Evolutionary conservation across 768 basidiomycete species (phyloP), one percentile per base, ranked within the genome.

Genomic region (Suillus spraguei): DNA sequence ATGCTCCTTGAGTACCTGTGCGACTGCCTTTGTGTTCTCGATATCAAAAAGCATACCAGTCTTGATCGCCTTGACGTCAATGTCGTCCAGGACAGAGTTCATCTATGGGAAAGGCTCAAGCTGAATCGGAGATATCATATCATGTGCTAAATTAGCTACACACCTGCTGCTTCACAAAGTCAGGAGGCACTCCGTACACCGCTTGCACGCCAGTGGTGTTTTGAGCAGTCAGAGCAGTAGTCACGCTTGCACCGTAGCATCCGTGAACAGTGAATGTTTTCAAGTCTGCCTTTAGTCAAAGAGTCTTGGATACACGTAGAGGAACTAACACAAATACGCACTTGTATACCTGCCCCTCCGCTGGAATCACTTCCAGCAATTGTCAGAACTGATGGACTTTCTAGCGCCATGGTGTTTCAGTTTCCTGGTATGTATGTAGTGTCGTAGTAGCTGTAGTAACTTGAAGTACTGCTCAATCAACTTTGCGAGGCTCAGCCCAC

Each of bases 261-360:
- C 81, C 82, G 35, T 88, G 83, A 0, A 92, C 88, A 5, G 91
- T 87, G 67, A 95, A 90, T 1, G 94, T 90, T 75, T 91, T 94
- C 35, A 97, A 79, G 74, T 97, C 95, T 10, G 93, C 95, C 90
- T 95, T 67, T 6, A 32, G 20, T 39, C 63, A 55, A 38, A 13
- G 44, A 41, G 52, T 59, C 42, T 32, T 58, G 41, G 8, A 49
- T 28, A 22, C 41, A 33, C 22, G 11, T 46, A 47, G 47, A 17
- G 32, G 54, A n/a, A 54, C 22, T 56, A 55, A 38, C 17, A 41
- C 17, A 60, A 17, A 47, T 36, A 49, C 76, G 66, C 65, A 90
- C 92, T 80, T 96, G 95, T 32, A 97, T 94, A 0, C 95, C 95
- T 36, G 95, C 94, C 1, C 95, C 94, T 28, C 92, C 93, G 36